Base-by-base conservation (phyloP, 108 stramenopile genomes). In the Discostella pseudostelligera region DNA sequence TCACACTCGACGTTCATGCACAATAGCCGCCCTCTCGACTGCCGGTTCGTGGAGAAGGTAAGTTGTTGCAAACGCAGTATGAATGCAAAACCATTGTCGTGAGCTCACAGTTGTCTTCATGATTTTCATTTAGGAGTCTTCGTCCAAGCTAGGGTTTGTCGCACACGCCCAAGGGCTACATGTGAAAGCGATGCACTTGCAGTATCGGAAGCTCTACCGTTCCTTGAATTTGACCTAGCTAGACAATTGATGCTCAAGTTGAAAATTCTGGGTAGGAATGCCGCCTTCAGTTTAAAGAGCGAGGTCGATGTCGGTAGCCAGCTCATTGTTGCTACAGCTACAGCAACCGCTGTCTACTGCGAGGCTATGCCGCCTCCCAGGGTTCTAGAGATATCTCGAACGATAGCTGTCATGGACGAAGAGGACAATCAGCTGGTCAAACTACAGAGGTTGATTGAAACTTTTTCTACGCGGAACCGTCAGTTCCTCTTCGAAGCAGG, bases 231-330 rank as follows among this genome's bases (percentile, higher is more conserved):
- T 42, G 98, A 97, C 61, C 81, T 97, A 11, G 93, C 95, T 39
- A 84, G 96, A 9, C 98, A 99, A 74, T 80, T 99, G 21, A 96
- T 97, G 93, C 82, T 97, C 47, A 97, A 98, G 74, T 76, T 98
- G 24, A 96, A 95, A 65, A 85, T 94, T 25, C 56, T 94, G 12
- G 98, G 96, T 45, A 72, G 93, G 59, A 97, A 98, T 79, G 93
- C 93, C 5, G 96, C 89, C 0, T 96, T 94, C 66, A 65, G 79
- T 49, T 43, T 94, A 32, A 91, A 90, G 56, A 84, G 81, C 57
- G 90, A 94, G 65, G 84, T 96, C 20, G 90, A 92, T 72, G 88
- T 96, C 26, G 89, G 92, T 4, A 64, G 80, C 19, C 79, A 84
- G 48, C 72, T 94, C 24, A 93, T 96, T 26, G 82, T 96, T 1